phyloP scores from a whole-genome alignment of 2,329 filamentous ascomycete species.

The Nigrograna mackinnonii region DNA sequence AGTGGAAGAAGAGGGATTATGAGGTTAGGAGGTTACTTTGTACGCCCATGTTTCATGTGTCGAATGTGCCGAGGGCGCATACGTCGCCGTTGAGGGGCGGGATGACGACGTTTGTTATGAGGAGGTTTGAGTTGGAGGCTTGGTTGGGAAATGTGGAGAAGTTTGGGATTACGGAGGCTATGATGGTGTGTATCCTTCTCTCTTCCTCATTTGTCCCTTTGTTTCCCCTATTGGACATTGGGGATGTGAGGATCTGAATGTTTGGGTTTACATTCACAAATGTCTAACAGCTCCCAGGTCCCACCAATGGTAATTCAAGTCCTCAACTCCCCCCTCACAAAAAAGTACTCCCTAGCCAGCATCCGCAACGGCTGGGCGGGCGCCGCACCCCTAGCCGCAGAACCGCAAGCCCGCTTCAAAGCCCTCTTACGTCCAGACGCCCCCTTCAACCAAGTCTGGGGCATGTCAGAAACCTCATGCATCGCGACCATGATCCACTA shows the following conservation, averaged over 20 bases:
- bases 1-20: constrained; percentile 45
- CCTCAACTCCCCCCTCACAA: constrained; percentile 54
- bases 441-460: constrained; percentile 50
- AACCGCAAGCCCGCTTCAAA: constrained; percentile 51
- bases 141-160: constrained; percentile 51
- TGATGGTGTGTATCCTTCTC: no score
- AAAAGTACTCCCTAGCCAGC: constrained; percentile 58
- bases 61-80: constrained; percentile 25
- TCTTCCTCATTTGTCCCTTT: no score
- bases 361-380: constrained; percentile 60
- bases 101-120: constrained; percentile 27
- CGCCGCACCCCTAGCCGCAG: constrained; percentile 60
- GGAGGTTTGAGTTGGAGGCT: constrained; percentile 39
- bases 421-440: constrained; percentile 44
- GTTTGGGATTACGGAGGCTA: constrained; percentile 54
- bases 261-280: no score
- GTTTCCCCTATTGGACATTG: no score
- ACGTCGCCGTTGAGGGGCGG: constrained; percentile 24
- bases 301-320: constrained; percentile 61
- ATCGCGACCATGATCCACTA: constrained; percentile 43
- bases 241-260: no score
- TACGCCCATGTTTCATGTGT: constrained; percentile 57
- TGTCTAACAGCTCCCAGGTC: no score
- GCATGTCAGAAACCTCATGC: constrained; percentile 52
- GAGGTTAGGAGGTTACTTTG: constrained; percentile 5